Conservation (phyloP, 1,284 basidiomycete genomes). For the Cerrena zonata region DNA sequence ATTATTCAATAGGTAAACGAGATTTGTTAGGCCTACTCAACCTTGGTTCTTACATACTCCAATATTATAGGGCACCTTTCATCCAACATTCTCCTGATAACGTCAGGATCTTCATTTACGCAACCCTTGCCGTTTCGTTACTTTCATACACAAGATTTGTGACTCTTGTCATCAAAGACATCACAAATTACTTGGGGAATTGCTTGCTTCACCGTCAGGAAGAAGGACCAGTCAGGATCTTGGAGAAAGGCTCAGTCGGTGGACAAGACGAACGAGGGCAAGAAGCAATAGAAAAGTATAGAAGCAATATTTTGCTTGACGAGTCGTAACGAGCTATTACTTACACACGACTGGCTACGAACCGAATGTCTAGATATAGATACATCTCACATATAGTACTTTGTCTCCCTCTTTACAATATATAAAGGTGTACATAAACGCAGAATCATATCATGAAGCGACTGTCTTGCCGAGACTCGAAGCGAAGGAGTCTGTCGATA, state of each 20-base stretch:
- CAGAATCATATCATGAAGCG: too few species aligned
- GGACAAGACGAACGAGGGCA: slow-evolving; percentile 18
- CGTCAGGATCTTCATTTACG: slow-evolving; percentile 64
- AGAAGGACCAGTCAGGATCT: slow-evolving; percentile 68
- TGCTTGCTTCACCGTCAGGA: slow-evolving; percentile 84
- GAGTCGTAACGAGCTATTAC: background rate
- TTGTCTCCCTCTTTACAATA: background rate
- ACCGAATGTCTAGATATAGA: background rate
- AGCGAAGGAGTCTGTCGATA: background rate
- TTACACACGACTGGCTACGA: background rate
- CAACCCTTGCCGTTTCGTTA: slow-evolving; percentile 62
- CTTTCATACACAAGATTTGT: slow-evolving; percentile 77
- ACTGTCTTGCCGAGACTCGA: too few species aligned
- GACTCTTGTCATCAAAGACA: slow-evolving; percentile 75
- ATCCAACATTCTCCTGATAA: slow-evolving; percentile 60
- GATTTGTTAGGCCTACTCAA: background rate
- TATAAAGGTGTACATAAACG: background rate
- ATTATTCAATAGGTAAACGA: slow-evolving; percentile 61
- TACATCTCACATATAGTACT: background rate
- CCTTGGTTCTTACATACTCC: background rate
- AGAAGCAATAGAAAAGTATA: background rate
- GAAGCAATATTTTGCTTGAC: too few species aligned
- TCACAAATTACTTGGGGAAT: slow-evolving; percentile 84
- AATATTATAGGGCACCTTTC: slow-evolving; percentile 47
- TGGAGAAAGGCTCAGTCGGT: slow-evolving; percentile 50